A percentile compares a stretch with the other conserved stretches of the same genome.
Evolutionary conservation across 352 stramenopile genomes (phyloP).

Genomic region (Globisporangium canariense): DNA sequence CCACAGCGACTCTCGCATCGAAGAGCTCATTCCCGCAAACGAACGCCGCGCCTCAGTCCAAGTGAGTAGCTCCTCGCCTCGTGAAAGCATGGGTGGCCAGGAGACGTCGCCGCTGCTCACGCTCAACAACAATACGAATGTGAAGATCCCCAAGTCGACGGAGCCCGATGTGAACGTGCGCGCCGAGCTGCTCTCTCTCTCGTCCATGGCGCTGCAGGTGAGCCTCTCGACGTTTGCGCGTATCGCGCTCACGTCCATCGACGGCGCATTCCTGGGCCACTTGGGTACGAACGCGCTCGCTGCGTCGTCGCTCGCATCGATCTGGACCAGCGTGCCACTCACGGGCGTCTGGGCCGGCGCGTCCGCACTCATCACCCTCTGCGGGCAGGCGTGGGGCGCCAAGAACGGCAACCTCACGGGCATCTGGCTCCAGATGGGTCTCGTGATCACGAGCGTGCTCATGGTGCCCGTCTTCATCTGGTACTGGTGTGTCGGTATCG

Average conservation of each 20-base stretch:
- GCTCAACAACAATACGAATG: constrained; percentile 1
- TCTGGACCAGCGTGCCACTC: constrained; percentile 75
- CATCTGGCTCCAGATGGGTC: constrained; percentile 38
- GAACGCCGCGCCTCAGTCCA: constrained; percentile 2
- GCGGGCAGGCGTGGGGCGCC: constrained; percentile 34
- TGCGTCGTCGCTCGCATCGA: constrained; percentile 66
- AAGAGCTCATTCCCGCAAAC: constrained; percentile 13
- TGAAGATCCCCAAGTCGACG: neutral
- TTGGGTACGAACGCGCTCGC: constrained; percentile 66
- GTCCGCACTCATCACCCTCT: constrained; percentile 59
- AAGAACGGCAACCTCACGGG: constrained; percentile 33
- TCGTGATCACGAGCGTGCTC: constrained; percentile 29
- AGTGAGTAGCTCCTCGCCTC: neutral
- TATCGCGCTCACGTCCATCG: constrained; percentile 75
- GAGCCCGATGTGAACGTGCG: constrained; percentile 39
- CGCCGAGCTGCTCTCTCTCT: constrained; percentile 58
- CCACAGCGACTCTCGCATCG: neutral
- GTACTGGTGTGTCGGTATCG: constrained; percentile 45
- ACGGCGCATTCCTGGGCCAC: constrained; percentile 77
- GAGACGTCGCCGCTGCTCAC: constrained; percentile 12
- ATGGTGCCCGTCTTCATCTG: constrained; percentile 36
- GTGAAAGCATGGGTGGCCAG: constrained; percentile 6
- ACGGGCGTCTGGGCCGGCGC: constrained; percentile 64
- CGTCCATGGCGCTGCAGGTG: constrained; percentile 79
- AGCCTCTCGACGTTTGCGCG: constrained; percentile 75